phyloP scores from a whole-genome alignment of 306 rosid genomes.

The Herpetospermum pedunculosum region DNA sequence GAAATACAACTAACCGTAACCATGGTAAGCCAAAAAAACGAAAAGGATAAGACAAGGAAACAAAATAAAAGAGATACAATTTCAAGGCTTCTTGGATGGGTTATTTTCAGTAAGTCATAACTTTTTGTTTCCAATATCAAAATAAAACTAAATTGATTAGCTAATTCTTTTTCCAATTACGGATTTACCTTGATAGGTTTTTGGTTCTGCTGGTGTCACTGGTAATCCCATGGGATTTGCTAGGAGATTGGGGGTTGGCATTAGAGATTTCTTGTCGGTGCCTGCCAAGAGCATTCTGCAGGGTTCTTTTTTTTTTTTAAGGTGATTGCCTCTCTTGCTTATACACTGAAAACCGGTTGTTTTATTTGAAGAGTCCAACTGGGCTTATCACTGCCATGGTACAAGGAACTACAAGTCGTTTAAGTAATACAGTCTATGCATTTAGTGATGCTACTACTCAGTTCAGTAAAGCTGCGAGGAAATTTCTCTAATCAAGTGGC shows the following conservation, averaged over 20 bases:
- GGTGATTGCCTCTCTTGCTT: not conserved
- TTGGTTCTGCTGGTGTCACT: constrained; percentile 96
- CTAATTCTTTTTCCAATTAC: not conserved
- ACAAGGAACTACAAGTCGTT: constrained; percentile 87
- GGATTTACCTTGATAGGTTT: constrained; percentile 39
- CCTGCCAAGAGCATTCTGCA: constrained; percentile 74
- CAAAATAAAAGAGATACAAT: not conserved
- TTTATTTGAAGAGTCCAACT: constrained; percentile 66
- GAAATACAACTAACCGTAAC: not conserved
- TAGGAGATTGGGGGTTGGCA: constrained; percentile 79
- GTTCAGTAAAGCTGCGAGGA: constrained; percentile 93
- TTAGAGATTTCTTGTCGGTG: constrained; percentile 78
- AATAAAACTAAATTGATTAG: not conserved
- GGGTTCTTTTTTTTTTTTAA: constrained; percentile 19
- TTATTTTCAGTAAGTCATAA: not conserved
- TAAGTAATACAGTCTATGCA: constrained; percentile 87
- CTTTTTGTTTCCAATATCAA: not conserved
- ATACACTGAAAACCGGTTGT: constrained; percentile 4
- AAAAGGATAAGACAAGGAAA: not conserved
- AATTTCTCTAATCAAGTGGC: not conserved
- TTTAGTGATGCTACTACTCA: constrained; percentile 92
- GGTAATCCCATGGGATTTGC: constrained; percentile 99
- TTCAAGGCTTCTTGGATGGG: not conserved
- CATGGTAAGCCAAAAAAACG: not conserved
- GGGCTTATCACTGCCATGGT: constrained; percentile 87